Evolutionary conservation across 73 alveolate genomes (phyloP).

Genomic region (Tetrahymena elliotti): DNA sequence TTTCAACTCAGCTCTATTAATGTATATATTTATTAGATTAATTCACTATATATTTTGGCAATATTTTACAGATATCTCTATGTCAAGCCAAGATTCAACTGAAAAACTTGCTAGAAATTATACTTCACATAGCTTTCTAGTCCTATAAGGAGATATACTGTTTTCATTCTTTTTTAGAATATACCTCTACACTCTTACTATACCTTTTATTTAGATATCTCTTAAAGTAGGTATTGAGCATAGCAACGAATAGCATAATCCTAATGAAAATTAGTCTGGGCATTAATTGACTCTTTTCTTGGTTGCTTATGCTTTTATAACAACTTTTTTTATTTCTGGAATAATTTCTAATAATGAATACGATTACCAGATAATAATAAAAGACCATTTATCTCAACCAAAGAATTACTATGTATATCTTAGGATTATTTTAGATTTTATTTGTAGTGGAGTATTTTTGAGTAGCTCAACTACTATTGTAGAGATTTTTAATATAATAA

Average conservation of each 20-base stretch:
- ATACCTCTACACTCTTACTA: not conserved
- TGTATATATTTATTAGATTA: not conserved
- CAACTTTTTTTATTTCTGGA: not conserved
- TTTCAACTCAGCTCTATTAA: not conserved
- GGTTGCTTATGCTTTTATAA: not conserved
- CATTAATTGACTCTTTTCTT: not conserved
- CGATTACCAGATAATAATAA: not conserved
- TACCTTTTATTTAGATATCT: not conserved
- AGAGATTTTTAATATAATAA: not conserved
- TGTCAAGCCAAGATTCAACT: not conserved
- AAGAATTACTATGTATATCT: not conserved
- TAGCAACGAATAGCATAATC: not conserved
- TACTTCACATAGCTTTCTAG: not conserved
- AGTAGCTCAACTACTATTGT: not conserved
- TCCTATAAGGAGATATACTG: not conserved
- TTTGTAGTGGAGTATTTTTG: not conserved
- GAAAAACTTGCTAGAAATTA: not conserved
- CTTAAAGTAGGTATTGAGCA: not conserved
- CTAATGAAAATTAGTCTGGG: not conserved
- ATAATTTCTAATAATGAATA: not conserved
- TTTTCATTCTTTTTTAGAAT: not conserved
- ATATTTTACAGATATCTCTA: not conserved
- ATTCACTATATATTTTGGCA: not conserved
- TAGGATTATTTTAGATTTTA: not conserved
- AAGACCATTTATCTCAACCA: not conserved